These are phyloP conservation scores for Euphorbia celastroides DNA, from an alignment of 441 rosid genomes.

Conservation along the genomic window DNA sequence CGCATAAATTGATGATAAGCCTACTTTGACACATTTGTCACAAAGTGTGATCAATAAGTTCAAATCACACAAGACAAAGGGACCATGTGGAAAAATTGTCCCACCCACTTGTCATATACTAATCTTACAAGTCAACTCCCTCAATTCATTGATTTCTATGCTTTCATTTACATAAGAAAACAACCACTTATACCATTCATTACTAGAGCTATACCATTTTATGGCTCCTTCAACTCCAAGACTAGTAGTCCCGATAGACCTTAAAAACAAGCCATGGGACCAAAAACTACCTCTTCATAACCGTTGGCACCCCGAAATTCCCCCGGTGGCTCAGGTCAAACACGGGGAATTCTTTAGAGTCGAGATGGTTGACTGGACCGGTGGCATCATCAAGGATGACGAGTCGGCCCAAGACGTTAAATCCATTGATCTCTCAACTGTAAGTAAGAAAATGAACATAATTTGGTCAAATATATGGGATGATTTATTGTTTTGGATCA, in stretches of 20 bases:
- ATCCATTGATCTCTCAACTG: slow-evolving; percentile 47
- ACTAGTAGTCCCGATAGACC: slow-evolving; percentile 44
- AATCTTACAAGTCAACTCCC: slow-evolving; percentile 10
- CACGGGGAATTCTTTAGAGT: slow-evolving; percentile 53
- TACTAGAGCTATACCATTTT: slow-evolving; percentile 10
- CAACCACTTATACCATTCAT: not conserved
- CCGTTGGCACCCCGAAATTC: slow-evolving; percentile 88
- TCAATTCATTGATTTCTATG: slow-evolving; percentile 2
- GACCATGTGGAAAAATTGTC: slow-evolving; percentile 24
- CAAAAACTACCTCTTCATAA: slow-evolving; percentile 68
- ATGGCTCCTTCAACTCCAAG: slow-evolving; percentile 62
- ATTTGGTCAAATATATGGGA: no score
- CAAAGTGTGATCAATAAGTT: slow-evolving; percentile 1
- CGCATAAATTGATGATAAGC: no score
- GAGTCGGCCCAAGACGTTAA: slow-evolving; percentile 57
- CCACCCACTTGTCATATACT: slow-evolving; percentile 19
- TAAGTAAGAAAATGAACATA: slow-evolving; percentile 35
- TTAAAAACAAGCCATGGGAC: slow-evolving; percentile 60
- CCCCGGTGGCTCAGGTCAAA: slow-evolving; percentile 45
- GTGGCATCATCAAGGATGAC: slow-evolving; percentile 62
- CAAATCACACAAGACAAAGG: no score
- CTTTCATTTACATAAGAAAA: not conserved
- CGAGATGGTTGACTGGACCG: slow-evolving; percentile 81
- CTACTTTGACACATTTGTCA: slow-evolving; percentile 17
- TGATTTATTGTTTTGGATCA: no score